phyloP scores from a whole-genome alignment of 805 yeast species.

The Blastobotrys peoriensis region DNA sequence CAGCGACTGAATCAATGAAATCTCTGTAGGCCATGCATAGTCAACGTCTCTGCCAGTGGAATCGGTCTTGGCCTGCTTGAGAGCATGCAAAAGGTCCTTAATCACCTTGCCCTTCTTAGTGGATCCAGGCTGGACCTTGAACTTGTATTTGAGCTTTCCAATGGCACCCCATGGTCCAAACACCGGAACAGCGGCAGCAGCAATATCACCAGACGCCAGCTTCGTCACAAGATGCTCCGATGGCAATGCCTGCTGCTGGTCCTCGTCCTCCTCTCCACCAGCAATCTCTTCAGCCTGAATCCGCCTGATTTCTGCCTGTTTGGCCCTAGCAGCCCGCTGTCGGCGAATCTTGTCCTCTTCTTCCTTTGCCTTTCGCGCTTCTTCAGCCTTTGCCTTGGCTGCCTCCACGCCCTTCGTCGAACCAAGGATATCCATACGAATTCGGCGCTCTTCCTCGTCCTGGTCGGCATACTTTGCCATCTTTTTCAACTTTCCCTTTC shows the following conservation, averaged over 20 bases:
- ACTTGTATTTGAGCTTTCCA: conserved; percentile 67
- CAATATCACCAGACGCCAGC: conserved; percentile 39
- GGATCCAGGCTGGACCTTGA: conserved; percentile 75
- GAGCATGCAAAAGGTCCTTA: conserved; percentile 56
- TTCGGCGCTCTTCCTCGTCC: conserved; percentile 77
- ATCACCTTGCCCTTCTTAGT: conserved; percentile 84
- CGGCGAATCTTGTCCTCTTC: conserved; percentile 29
- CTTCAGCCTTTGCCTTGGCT: conserved; percentile 33
- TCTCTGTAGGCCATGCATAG: conserved; percentile 67
- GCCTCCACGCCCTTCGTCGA: conserved; percentile 56
- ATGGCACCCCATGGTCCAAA: conserved; percentile 92
- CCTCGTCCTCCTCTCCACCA: conserved; percentile 17
- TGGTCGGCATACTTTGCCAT: conserved; percentile 85
- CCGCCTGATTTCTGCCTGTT: conserved; percentile 39
- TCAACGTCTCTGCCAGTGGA: conserved; percentile 41
- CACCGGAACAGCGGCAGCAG: conserved; percentile 67
- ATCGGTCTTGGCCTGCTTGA: conserved; percentile 35
- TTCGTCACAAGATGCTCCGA: conserved; percentile 34
- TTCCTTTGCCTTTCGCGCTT: conserved; percentile 33
- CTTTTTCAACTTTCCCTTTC: conserved; percentile 76
- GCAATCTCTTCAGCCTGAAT: conserved; percentile 33
- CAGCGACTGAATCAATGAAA: conserved; percentile 46
- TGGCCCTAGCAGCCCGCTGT: conserved; percentile 36
- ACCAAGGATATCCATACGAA: conserved; percentile 78
- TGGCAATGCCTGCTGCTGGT: conserved; percentile 33